Evolutionary conservation across 2,329 filamentous ascomycete species (phyloP), one percentile per base, ranked within the genome.

Genomic region (Penicillium sp.): DNA sequence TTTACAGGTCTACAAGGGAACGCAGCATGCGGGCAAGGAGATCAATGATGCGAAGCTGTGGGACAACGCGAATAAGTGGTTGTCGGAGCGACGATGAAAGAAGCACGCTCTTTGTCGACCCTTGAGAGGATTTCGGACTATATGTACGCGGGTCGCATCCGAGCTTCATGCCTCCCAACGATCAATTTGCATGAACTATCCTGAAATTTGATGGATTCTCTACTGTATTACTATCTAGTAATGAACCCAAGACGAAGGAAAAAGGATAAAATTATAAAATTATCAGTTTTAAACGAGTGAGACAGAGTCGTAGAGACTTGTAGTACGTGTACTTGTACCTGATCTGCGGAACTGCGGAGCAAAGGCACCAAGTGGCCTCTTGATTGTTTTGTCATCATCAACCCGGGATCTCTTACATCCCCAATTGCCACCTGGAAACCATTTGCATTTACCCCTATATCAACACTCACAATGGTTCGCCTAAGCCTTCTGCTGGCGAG

Each of bases 21-120:
- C 83, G 24, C 78, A 81, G 60, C 72, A 68, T 35, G 75, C 76
- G 2, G 75, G 75, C 11, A 73, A 71, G 37, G 74, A 76, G 40
- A 68, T 77, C 58, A 71, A 77, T 54, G 74, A 77, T 28, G 71
- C 74, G 42, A 75, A 77, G 55, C 55, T 74, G 35, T 85, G 82
- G 75, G 72, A 72, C n/a, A 75, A 78, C 45, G 78, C 77, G 4
- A 77, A 84, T 56, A 73, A 74, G 42, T 85, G 82, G 82, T 65
- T 85, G 51, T 59, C 61, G 28, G 65, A 63, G 27, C 56, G 68
- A 42, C 66, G 68, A 51, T 72, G 55, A 66, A 26, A 26, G n/a
- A 22, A 20, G 8, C 22, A 23, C 34, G 46, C 39, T 32, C 36
- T 16, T 49, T 40, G 38, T 45, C 31, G 40, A 34, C 16, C 29